Conservation (phyloP, 805 yeast genomes). For the Scheffersomyces amazonensis region DNA sequence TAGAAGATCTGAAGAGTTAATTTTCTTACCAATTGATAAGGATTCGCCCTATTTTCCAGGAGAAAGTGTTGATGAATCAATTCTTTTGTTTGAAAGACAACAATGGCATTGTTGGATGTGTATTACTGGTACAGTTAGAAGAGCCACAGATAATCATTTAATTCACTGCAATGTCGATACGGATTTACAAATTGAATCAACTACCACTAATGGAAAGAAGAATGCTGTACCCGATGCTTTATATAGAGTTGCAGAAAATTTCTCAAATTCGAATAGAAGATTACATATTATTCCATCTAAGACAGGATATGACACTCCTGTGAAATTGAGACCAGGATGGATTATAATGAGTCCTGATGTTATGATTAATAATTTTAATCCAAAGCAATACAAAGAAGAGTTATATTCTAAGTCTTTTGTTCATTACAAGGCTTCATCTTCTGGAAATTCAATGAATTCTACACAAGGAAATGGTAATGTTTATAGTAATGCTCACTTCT, state of each 20-base stretch:
- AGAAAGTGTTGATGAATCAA: slow-evolving; percentile 28
- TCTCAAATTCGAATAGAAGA: slow-evolving; percentile 76
- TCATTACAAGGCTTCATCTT: slow-evolving; percentile 14
- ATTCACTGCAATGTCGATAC: slow-evolving; percentile 93
- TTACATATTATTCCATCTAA: slow-evolving; percentile 80
- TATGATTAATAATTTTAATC: slow-evolving; percentile 62
- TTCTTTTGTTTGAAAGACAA: slow-evolving; percentile 56
- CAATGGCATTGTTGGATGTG: slow-evolving; percentile 99
- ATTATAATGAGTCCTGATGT: slow-evolving; percentile 85
- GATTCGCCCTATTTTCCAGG: slow-evolving; percentile 66
- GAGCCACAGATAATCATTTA: slow-evolving; percentile 78
- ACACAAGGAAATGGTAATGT: slow-evolving; percentile 1
- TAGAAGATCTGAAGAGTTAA: slow-evolving; percentile 86
- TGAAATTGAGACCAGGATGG: slow-evolving; percentile 82
- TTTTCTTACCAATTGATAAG: slow-evolving; percentile 70
- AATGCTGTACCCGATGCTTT: slow-evolving; percentile 61
- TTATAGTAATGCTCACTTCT: slow-evolving; percentile 42
- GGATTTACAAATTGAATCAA: slow-evolving; percentile 68
- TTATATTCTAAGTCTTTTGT: slow-evolving; percentile 28
- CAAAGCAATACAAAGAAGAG: slow-evolving; percentile 27
- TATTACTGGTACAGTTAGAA: slow-evolving; percentile 87
- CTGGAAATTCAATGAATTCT: neutral
- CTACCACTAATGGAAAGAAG: slow-evolving; percentile 11
- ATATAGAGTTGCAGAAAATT: slow-evolving; percentile 84
- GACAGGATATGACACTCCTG: slow-evolving; percentile 62